phyloP scores from a whole-genome alignment of 306 rosid species.

The Leucaena leucocephala region DNA sequence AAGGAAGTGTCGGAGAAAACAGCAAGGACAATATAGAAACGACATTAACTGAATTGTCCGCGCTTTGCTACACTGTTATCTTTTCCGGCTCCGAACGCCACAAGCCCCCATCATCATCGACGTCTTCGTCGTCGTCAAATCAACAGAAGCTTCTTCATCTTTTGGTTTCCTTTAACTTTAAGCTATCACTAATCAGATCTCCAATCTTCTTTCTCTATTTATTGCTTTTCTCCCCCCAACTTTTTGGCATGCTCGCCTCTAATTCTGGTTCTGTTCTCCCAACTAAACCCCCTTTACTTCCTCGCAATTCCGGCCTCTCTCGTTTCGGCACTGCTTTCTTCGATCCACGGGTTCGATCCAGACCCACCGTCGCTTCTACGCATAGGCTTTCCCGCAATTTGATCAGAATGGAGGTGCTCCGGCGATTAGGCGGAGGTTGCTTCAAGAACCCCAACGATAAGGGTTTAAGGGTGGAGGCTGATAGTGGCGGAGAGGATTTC shows the following conservation, averaged over 20 bases:
- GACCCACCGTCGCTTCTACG: slow-evolving; percentile 11
- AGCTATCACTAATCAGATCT: slow-evolving; percentile 6
- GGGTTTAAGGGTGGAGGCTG: slow-evolving; percentile 45
- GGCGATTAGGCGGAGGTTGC: slow-evolving; percentile 44
- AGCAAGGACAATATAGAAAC: background rate
- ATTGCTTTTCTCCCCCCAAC: background rate
- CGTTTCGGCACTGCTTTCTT: slow-evolving; percentile 21
- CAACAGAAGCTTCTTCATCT: slow-evolving; percentile 9
- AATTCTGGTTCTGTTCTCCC: slow-evolving; percentile 38
- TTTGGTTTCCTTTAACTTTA: slow-evolving; percentile 12
- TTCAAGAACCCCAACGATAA: slow-evolving; percentile 27
- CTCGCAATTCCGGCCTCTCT: background rate
- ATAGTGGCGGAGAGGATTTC: slow-evolving; percentile 50
- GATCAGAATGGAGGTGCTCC: slow-evolving; percentile 48
- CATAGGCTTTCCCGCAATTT: slow-evolving; percentile 33
- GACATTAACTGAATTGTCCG: slow-evolving; percentile 9
- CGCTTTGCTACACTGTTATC: background rate
- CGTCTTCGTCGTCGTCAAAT: background rate
- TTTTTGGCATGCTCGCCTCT: slow-evolving; percentile 45
- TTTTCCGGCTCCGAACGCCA: background rate
- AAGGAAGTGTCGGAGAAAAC: background rate
- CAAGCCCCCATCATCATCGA: background rate
- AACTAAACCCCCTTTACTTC: slow-evolving; percentile 27
- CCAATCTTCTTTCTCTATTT: slow-evolving; percentile 1
- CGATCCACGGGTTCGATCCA: slow-evolving; percentile 33